Conservation (phyloP, 257 asterid species). For the Euphrasia confusa region DNA sequence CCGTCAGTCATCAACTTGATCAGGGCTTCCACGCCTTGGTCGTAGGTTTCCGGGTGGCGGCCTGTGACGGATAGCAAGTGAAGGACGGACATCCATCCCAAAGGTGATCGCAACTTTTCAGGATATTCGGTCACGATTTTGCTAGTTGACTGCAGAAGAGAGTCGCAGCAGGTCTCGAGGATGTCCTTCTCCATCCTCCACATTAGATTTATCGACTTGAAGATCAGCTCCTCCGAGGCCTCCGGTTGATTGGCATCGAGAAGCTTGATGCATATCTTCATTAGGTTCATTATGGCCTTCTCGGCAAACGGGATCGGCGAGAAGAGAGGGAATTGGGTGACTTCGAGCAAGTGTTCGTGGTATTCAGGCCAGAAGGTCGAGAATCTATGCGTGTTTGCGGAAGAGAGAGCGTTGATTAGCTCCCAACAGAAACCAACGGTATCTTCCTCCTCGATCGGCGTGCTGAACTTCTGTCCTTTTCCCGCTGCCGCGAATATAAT, state of each 20-base stretch:
- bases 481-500: conserved; percentile 81
- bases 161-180: conserved; percentile 72
- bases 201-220: conserved; percentile 75
- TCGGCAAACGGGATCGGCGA: conserved; percentile 73
- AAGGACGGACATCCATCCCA: conserved; percentile 78
- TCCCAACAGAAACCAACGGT: conserved; percentile 88
- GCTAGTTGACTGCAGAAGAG: conserved; percentile 49
- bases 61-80: conserved; percentile 81
- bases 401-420: conserved; percentile 43
- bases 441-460: conserved; percentile 85
- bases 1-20: conserved; percentile 53
- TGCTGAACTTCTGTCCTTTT: conserved; percentile 77
- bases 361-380: conserved; percentile 71
- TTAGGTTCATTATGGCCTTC: conserved; percentile 58
- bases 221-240: conserved; percentile 64
- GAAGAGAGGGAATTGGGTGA: conserved; percentile 72
- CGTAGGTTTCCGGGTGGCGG: conserved; percentile 82
- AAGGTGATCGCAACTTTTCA: conserved; percentile 47
- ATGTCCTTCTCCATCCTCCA: conserved; percentile 85
- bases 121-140: conserved; percentile 62
- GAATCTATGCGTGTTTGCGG: conserved; percentile 57
- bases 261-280: conserved; percentile 66
- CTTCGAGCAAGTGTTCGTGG: conserved; percentile 68
- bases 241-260: conserved; percentile 48
- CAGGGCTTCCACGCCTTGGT: conserved; percentile 61